Percentiles rank a stretch among this genome's conserved stretches.
These are phyloP conservation scores for Epichloe gansuensis DNA, from an alignment of 2,329 filamentous ascomycete genomes.

Conservation along the genomic window DNA sequence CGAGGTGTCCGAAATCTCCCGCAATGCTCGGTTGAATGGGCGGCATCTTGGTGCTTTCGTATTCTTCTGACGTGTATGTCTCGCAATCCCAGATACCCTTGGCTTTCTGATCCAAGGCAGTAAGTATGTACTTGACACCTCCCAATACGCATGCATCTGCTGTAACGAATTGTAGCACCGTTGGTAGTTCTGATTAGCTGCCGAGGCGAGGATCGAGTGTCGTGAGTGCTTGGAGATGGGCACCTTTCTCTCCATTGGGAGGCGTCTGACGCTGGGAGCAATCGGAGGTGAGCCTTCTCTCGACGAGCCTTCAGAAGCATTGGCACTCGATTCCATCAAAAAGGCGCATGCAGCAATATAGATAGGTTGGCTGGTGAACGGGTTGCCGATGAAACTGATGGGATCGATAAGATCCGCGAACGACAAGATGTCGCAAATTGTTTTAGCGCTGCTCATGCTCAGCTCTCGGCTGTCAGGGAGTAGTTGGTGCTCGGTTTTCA, in stretches of 20 bases:
- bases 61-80: slow-evolving; percentile 59
- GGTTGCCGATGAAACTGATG: slow-evolving; percentile 77
- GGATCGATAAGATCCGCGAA: slow-evolving; percentile 79
- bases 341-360: slow-evolving; percentile 88
- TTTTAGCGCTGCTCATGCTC: slow-evolving; percentile 83
- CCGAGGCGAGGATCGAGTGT: slow-evolving; percentile 66
- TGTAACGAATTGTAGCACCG: slow-evolving; percentile 74
- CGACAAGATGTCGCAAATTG: slow-evolving; percentile 76
- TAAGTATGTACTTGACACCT: slow-evolving; percentile 76
- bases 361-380: slow-evolving; percentile 81
- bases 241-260: slow-evolving; percentile 6
- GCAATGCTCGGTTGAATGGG: slow-evolving; percentile 24
- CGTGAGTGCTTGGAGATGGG: slow-evolving; percentile 37
- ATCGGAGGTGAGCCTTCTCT: slow-evolving; percentile 41
- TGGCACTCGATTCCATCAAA: slow-evolving; percentile 66
- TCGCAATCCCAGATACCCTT: slow-evolving; percentile 75
- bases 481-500: slow-evolving; percentile 52
- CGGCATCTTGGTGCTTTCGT: slow-evolving; percentile 53
- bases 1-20: slow-evolving; percentile 28
- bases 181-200: slow-evolving; percentile 78
- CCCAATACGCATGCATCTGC: slow-evolving; percentile 75
- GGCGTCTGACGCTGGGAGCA: slow-evolving; percentile 4
- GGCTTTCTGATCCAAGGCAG: slow-evolving; percentile 74
- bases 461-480: slow-evolving; percentile 69
- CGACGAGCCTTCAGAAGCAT: slow-evolving; percentile 48